Percentiles rank a stretch among this genome's conserved stretches.
Evolutionary conservation across 2,329 filamentous ascomycete species (phyloP).

Genomic region (Paraphoma sp.): DNA sequence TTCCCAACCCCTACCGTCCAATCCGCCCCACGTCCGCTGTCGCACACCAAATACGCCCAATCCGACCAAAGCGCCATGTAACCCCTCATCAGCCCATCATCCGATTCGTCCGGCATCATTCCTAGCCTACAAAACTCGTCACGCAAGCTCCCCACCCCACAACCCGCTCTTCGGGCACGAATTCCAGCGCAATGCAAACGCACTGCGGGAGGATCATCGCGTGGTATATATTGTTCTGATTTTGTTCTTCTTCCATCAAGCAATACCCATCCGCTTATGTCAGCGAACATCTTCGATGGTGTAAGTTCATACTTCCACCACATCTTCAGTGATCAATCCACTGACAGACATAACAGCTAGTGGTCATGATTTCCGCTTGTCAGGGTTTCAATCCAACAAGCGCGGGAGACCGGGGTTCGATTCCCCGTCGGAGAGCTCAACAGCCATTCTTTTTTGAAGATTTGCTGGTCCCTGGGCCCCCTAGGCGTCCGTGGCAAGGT

Average conservation of each 20-base stretch:
- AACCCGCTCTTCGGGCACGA: not conserved
- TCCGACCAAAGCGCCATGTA: not conserved
- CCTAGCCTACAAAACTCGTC: not conserved
- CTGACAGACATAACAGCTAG: constrained; percentile 8
- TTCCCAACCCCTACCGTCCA: not conserved
- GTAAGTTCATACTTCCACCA: not conserved
- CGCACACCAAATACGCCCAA: not conserved
- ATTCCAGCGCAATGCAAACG: not conserved
- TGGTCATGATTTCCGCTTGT: constrained; percentile 31
- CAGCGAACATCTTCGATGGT: constrained; percentile 27
- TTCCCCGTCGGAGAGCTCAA: not conserved
- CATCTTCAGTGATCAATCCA: not conserved
- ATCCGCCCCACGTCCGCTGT: not conserved
- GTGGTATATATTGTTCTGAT: not conserved
- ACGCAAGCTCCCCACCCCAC: not conserved
- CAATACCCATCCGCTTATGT: constrained; percentile 17
- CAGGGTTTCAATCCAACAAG: constrained; percentile 8
- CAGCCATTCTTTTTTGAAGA: not conserved
- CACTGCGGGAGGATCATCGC: no score
- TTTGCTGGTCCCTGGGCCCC: no score
- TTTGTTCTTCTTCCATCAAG: constrained; percentile 6
- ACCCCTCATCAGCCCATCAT: not conserved
- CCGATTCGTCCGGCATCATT: not conserved
- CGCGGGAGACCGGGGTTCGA: constrained; percentile 5
- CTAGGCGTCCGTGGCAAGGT: no score